Percentiles rank a stretch among this genome's conserved stretches.
Conservation (phyloP, 805 yeast genomes). For the Starmerella sirachaensis region DNA sequence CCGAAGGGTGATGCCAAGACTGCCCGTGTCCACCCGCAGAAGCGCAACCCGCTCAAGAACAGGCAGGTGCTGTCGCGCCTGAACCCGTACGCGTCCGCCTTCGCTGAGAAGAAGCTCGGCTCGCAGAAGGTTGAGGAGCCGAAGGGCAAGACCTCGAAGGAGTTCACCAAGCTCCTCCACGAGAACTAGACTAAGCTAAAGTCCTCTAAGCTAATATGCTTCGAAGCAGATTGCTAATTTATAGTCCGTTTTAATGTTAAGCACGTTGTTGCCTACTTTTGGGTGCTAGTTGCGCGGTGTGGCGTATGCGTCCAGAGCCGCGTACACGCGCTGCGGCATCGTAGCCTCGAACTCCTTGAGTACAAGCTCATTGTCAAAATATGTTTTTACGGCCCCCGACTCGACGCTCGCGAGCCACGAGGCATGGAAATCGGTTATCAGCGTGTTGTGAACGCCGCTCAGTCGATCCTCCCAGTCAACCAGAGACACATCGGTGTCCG, state of each 20-base stretch:
- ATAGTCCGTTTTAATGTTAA: too few relatives aligned
- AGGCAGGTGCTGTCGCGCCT: constrained; percentile 94
- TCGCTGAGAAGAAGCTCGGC: constrained; percentile 82
- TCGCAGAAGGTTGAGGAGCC: constrained; percentile 60
- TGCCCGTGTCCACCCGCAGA: constrained; percentile 88
- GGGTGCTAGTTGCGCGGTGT: not conserved
- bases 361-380: constrained; percentile 24
- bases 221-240: not conserved
- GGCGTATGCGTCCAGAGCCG: not conserved
- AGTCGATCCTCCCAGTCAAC: constrained; percentile 4
- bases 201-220: not conserved
- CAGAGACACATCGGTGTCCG: not conserved
- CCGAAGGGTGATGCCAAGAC: constrained; percentile 80
- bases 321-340: constrained; percentile 6
- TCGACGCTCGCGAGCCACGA: constrained; percentile 21
- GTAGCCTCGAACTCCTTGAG: constrained; percentile 16
- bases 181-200: constrained; percentile 22
- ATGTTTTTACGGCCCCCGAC: constrained; percentile 19
- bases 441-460: constrained; percentile 16
- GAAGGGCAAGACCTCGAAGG: constrained; percentile 31
- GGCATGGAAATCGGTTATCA: constrained; percentile 22
- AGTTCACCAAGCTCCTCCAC: constrained; percentile 25
- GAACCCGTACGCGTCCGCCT: constrained; percentile 99
- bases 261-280: not conserved
- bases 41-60: constrained; percentile 99